These are phyloP conservation scores for Rhododendron ferrugineum DNA, from an alignment of 148 eudicot genomes.

Conservation along the genomic window DNA sequence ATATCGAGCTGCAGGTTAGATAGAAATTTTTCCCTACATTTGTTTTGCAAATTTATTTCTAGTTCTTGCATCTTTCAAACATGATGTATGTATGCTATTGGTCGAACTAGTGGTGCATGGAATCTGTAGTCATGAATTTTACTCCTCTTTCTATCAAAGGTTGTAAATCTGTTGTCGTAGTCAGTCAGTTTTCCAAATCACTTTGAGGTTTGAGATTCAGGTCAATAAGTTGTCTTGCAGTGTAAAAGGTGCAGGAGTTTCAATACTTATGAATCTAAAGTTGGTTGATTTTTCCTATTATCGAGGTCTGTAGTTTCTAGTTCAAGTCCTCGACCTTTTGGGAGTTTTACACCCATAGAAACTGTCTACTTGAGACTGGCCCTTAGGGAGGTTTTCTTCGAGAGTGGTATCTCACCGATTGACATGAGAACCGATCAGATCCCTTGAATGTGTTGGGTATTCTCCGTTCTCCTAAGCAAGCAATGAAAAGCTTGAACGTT, in stretches of 20 bases:
- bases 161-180: not conserved
- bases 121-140: not conserved
- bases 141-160: not conserved
- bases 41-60: not conserved
- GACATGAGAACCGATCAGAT: not conserved
- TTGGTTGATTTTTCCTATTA: not conserved
- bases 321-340: not conserved
- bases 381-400: not conserved
- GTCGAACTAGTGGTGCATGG: not conserved
- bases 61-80: not conserved
- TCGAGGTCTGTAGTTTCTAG: not conserved
- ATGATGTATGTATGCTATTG: not conserved
- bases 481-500: not conserved
- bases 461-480: not conserved
- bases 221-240: not conserved
- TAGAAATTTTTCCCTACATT: not conserved
- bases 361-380: not conserved
- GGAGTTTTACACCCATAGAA: not conserved
- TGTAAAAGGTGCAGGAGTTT: not conserved
- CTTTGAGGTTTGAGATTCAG: not conserved
- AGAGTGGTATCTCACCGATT: not conserved
- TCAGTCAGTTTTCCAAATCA: not conserved
- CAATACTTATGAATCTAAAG: not conserved
- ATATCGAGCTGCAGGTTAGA: slow-evolving; percentile 92
- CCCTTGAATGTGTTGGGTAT: not conserved